Conservation (phyloP, 2,329 filamentous ascomycete genomes). For the Onygenales sp. region DNA sequence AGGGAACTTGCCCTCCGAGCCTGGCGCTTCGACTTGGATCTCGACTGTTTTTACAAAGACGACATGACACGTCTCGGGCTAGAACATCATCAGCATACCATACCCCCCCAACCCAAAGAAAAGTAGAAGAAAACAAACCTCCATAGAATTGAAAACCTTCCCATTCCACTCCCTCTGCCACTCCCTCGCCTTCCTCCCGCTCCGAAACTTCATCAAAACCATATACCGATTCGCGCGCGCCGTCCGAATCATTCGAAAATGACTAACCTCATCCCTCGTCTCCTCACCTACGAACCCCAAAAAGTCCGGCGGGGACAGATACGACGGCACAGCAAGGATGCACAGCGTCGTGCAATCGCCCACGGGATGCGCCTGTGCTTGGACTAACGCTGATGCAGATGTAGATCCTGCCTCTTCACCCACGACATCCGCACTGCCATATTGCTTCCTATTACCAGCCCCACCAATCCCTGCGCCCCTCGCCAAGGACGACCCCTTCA, state of each 20-base stretch:
- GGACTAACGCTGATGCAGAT: neutral
- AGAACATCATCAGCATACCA: constrained; percentile 3
- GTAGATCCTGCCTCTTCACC: neutral
- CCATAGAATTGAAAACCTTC: constrained; percentile 83
- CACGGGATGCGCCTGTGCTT: neutral
- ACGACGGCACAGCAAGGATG: constrained; percentile 88
- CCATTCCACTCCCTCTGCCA: constrained; percentile 89
- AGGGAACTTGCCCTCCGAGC: constrained; percentile 43
- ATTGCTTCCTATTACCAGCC: constrained; percentile 4
- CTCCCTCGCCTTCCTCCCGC: constrained; percentile 59
- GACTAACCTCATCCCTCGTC: constrained; percentile 76
- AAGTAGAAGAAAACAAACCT: constrained; percentile 48
- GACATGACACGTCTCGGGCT: constrained; percentile 90
- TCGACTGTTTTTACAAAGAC: constrained; percentile 90
- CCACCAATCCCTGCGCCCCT: constrained; percentile 12
- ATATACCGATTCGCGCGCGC: constrained; percentile 84
- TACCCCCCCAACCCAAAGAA: neutral
- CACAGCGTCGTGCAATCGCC: constrained; percentile 79
- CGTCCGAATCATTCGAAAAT: constrained; percentile 91
- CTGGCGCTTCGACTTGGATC: constrained; percentile 40
- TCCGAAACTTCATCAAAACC: constrained; percentile 88
- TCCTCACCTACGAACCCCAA: constrained; percentile 83
- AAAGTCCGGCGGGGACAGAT: constrained; percentile 84
- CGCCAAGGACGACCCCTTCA: constrained; percentile 29
- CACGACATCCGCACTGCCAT: constrained; percentile 12